Base-by-base conservation (phyloP, 176 grass and related monocot species). In the Eremochloa ophiuroides region DNA sequence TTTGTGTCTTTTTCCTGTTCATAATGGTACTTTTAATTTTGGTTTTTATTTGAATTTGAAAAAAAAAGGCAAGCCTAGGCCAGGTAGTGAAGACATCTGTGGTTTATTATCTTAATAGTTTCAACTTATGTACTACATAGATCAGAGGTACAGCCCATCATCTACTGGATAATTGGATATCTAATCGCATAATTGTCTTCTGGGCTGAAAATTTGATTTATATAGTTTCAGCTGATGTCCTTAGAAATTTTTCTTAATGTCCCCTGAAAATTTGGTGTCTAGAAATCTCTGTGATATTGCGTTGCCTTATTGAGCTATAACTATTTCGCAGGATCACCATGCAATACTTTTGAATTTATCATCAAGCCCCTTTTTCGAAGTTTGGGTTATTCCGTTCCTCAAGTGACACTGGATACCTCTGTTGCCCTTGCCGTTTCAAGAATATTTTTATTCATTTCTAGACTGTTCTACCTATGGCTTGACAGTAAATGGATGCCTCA, bases 311-410 rank as follows among this genome's bases (percentile, higher is more conserved):
- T 68, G 33, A 72, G 34, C 38, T 78, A 38, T 37, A 75, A 53
- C 4, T 60, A 75, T 82, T 90, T 78, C 66, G 38, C 86, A 98
- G 95, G 92, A 76, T 80, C 51, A 27, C 92, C 92, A 69, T 80
- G 89, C 55, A 95, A 95, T 74, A 98, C 88, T 64, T 88, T 91
- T 43, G 88, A 90, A 63, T 98, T 91, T 91, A 84, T 98, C 29
- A 75, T 97, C 77, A 85, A 47, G 71, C 95, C 95, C 75, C 63
- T 98, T 31, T 85, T 98, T 68, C 86, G n/a, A 87, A 95, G 90
- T 88, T 95, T 98, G 84, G 88, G 77, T 47, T 98, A 98, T 82
- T 27, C 48, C 5, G 38, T 80, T 53, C 95, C 95, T 39, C 87
- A 33, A 88, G 34, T 88, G 64, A 89, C 39, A 22, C 20, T 95